A percentile compares a stretch with the other conserved stretches of the same genome.
Evolutionary conservation across 139 green algal genomes (phyloP).

Genomic region (Medakamo hakoo): DNA sequence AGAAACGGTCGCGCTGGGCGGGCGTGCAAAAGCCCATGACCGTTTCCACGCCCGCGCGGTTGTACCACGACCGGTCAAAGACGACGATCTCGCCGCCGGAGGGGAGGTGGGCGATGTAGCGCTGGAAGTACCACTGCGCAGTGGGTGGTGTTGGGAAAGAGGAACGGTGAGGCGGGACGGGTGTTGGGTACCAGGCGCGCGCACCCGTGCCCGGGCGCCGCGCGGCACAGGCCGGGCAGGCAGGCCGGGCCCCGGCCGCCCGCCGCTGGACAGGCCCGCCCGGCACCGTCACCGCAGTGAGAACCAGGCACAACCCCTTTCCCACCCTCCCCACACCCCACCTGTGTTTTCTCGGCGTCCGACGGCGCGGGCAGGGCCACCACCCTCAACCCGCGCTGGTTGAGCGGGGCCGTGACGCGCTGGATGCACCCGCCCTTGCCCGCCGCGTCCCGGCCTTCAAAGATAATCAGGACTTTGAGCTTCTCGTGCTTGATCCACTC

Average conservation of each 20-base stretch:
- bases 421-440: constrained; percentile 26
- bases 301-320: too few species aligned
- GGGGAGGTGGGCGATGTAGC: constrained; percentile 20
- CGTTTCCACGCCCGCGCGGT: constrained; percentile 18
- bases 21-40: constrained; percentile 24
- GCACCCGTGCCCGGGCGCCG: too few species aligned
- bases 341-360: constrained; percentile 18
- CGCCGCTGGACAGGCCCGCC: too few species aligned
- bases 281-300: too few species aligned
- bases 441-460: constrained; percentile 24
- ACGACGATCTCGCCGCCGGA: constrained; percentile 21
- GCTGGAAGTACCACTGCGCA: constrained; percentile 28
- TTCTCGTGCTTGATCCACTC: constrained; percentile 11
- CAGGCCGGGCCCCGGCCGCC: too few species aligned
- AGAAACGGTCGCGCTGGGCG: constrained; percentile 6
- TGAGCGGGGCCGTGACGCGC: constrained; percentile 18
- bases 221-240: too few species aligned
- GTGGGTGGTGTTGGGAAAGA: too few species aligned
- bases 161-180: too few species aligned
- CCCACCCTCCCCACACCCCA: too few species aligned
- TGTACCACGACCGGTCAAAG: constrained; percentile 28
- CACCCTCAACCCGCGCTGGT: constrained; percentile 13
- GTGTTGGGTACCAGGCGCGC: too few species aligned
- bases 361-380: constrained; percentile 11
- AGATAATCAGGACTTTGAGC: constrained; percentile 19